Evolutionary conservation across 176 grass and related monocot species (phyloP).

Genomic region (Puya raimondii): DNA sequence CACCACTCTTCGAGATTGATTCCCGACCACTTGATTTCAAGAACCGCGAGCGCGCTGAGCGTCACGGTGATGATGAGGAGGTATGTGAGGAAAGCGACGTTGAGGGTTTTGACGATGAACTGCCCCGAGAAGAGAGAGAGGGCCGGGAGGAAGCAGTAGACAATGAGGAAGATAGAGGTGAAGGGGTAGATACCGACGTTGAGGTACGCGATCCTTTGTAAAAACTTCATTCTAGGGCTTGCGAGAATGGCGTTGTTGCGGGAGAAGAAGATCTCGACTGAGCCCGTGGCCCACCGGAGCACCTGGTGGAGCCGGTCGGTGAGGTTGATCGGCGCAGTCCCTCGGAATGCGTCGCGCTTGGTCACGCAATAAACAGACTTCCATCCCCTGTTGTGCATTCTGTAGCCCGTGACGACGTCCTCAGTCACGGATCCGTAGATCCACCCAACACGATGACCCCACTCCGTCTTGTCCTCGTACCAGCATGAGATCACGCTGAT

Average conservation of each 20-base stretch:
- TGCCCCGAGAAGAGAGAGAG: slow-evolving; percentile 87
- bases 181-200: slow-evolving; percentile 98
- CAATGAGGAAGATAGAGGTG: slow-evolving; percentile 94
- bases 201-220: slow-evolving; percentile 83
- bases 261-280: slow-evolving; percentile 98
- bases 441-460: slow-evolving; percentile 93
- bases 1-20: slow-evolving; percentile 94
- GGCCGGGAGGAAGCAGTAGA: slow-evolving; percentile 96
- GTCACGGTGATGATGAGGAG: slow-evolving; percentile 73
- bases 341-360: slow-evolving; percentile 90
- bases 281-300: slow-evolving; percentile 92
- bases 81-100: slow-evolving; percentile 77
- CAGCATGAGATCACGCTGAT: slow-evolving; percentile 96
- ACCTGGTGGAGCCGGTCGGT: slow-evolving; percentile 97
- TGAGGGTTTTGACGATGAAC: slow-evolving; percentile 75
- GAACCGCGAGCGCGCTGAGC: slow-evolving; percentile 52
- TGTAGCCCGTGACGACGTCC: slow-evolving; percentile 97
- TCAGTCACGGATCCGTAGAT: slow-evolving; percentile 98
- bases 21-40: slow-evolving; percentile 93
- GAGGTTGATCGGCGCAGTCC: slow-evolving; percentile 87
- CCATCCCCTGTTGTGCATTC: slow-evolving; percentile 99
- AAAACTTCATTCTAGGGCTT: slow-evolving; percentile 71
- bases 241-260: slow-evolving; percentile 84
- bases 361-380: slow-evolving; percentile 97
- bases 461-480: slow-evolving; percentile 98